Evolutionary conservation across 805 yeast species (phyloP).

Genomic region (Nakazawaea sp.): DNA sequence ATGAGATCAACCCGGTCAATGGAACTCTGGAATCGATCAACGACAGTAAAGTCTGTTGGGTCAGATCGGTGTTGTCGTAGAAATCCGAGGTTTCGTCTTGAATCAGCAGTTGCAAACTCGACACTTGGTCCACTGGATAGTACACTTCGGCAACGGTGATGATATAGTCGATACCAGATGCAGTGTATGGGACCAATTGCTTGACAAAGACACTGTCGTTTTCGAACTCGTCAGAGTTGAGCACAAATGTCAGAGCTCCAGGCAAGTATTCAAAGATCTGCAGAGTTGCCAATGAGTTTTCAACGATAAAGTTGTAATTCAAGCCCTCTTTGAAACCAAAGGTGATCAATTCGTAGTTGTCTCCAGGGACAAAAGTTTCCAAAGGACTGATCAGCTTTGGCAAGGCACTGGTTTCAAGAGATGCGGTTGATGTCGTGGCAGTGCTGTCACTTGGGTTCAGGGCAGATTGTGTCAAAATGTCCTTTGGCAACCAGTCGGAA

Average conservation of each 20-base stretch:
- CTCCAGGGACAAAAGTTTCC: slow-evolving; percentile 30
- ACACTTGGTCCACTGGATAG: slow-evolving; percentile 54
- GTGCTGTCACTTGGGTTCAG: slow-evolving; percentile 15
- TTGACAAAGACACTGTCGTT: slow-evolving; percentile 46
- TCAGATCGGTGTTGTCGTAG: slow-evolving; percentile 50
- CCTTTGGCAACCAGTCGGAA: slow-evolving; percentile 37
- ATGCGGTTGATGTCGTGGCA: slow-evolving; percentile 19
- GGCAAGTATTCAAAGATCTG: slow-evolving; percentile 85
- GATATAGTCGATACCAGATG: slow-evolving; percentile 49
- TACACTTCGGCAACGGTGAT: slow-evolving; percentile 87
- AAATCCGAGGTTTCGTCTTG: slow-evolving; percentile 46
- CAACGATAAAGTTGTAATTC: slow-evolving; percentile 80
- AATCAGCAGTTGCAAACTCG: slow-evolving; percentile 42
- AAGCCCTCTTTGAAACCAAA: slow-evolving; percentile 74
- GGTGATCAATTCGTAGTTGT: slow-evolving; percentile 50
- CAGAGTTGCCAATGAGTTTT: slow-evolving; percentile 68
- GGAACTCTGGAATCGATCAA: slow-evolving; percentile 73
- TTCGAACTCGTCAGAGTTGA: slow-evolving; percentile 25
- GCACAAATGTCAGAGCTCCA: slow-evolving; percentile 58
- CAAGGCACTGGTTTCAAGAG: slow-evolving; percentile 41
- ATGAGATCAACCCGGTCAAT: slow-evolving; percentile 33
- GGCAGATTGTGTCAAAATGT: slow-evolving; percentile 28
- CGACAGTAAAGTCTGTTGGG: slow-evolving; percentile 50
- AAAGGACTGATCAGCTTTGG: slow-evolving; percentile 80
- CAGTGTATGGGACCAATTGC: slow-evolving; percentile 70